These are phyloP conservation scores for Tetrapisispora nanseiensis DNA, from an alignment of 805 yeast species.

Conservation along the genomic window DNA sequence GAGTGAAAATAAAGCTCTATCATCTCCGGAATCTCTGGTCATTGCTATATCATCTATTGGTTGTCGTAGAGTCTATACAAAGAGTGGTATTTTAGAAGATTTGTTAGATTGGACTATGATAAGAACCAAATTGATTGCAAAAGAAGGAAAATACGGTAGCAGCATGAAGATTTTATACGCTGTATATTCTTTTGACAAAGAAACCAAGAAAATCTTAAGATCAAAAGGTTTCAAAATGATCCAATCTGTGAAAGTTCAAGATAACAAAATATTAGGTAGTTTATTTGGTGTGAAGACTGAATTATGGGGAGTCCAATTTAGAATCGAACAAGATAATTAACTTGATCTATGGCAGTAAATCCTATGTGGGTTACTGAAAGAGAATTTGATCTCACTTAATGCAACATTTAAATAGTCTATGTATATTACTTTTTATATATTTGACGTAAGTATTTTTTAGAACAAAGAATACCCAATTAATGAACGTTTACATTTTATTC, in stretches of 20 bases:
- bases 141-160: slow-evolving; percentile 24
- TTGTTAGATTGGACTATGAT: slow-evolving; percentile 50
- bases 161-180: slow-evolving; percentile 37
- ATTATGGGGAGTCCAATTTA: slow-evolving; percentile 33
- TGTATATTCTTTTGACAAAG: slow-evolving; percentile 42
- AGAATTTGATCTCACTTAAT: too few relatives aligned
- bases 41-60: slow-evolving; percentile 50
- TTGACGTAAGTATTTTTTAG: too few relatives aligned
- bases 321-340: slow-evolving; percentile 15
- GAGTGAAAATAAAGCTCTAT: slow-evolving; percentile 35
- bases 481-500: too few relatives aligned
- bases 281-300: slow-evolving; percentile 25
- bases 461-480: too few relatives aligned
- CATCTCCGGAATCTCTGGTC: slow-evolving; percentile 34
- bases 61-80: slow-evolving; percentile 56
- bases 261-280: slow-evolving; percentile 23
- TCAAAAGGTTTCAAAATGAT: slow-evolving; percentile 37
- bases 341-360: not conserved
- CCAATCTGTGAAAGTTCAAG: slow-evolving; percentile 20
- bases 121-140: slow-evolving; percentile 35
- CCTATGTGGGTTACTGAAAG: too few relatives aligned
- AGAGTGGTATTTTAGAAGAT: slow-evolving; percentile 55
- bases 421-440: too few relatives aligned
- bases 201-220: slow-evolving; percentile 30
- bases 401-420: too few relatives aligned